Evolutionary conservation across 164 flowering plant genomes (phyloP), one percentile per base, ranked within the genome.

Genomic region (Kalanchoe fedtschenkoi): DNA sequence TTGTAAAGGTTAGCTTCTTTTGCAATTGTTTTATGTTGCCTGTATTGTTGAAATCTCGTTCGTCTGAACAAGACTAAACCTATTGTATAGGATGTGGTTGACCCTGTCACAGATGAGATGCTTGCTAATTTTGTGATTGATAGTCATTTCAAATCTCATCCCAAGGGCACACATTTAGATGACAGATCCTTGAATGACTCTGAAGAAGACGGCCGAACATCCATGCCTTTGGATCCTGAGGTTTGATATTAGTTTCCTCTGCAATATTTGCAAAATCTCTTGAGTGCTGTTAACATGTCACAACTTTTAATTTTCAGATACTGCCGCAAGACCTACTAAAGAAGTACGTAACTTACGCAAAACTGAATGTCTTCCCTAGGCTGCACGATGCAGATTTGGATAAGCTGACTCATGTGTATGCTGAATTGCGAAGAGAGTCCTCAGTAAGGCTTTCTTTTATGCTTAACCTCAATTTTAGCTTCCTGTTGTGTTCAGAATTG

Each of bases 381-480:
- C 75, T 90, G 79, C 91, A 90, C 63, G 99, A 85, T 67, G 86
- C 92, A 42, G 97, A 93, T 66, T 61, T 88, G 72, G 81, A 83
- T 55, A 93, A 90, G 77, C 84, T 93, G 28, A 79, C 89, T 0
- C 85, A 81, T 71, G 99, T 93, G 59, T 93, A 93, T 77, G 99
- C 97, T 68, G 96, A 93, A 72, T 73, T 93, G 37, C 79, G 99
- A 24, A 84, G 89, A 69, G 99, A 93, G 72, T 93, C 99, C n/a
- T 85, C 96, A 35, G 99, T 90, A 39, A 78, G 84, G 47, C 19
- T 39, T 43, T 34, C 46, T 34, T 69, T 46, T 13, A 42, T 13
- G 14, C 11, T n/a, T 3, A 19, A 35, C 61, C 39, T n/a, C 26
- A 9, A 58, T 34, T 34, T 16, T 21, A 51, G 16, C 24, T 19